Evolutionary conservation across 1,139 yeast species (phyloP).

Genomic region (Yamadazyma mexicana): DNA sequence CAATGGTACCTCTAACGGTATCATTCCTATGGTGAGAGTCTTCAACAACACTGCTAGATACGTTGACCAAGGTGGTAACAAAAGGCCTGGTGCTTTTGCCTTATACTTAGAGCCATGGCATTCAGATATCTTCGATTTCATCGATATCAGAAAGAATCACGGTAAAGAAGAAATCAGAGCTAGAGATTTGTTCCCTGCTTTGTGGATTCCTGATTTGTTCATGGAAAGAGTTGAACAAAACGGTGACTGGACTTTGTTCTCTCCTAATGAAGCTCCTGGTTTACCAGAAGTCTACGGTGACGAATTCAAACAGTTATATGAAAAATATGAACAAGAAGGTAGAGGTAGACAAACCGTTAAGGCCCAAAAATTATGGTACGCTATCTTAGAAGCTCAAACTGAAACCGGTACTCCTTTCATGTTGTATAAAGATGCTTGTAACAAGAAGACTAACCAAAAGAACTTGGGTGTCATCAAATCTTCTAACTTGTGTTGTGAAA

Average conservation of each 20-base stretch:
- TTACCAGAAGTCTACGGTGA: constrained; percentile 78
- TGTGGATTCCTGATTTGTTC: constrained; percentile 88
- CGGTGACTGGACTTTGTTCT: constrained; percentile 80
- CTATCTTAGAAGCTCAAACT: constrained; percentile 84
- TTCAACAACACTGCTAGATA: constrained; percentile 90
- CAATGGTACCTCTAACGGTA: constrained; percentile 85
- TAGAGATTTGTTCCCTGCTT: constrained; percentile 85
- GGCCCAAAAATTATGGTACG: constrained; percentile 88
- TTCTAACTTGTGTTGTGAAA: constrained; percentile 87
- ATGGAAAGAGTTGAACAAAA: constrained; percentile 84
- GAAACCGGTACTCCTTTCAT: constrained; percentile 94
- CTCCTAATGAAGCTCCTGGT: constrained; percentile 89
- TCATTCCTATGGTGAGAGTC: constrained; percentile 87
- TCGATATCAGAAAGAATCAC: constrained; percentile 84
- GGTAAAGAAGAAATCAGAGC: constrained; percentile 92
- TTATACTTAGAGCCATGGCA: constrained; percentile 92
- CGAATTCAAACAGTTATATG: constrained; percentile 71
- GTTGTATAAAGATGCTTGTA: constrained; percentile 88
- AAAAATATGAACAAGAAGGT: constrained; percentile 69
- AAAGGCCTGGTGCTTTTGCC: constrained; percentile 93
- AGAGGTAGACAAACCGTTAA: constrained; percentile 70
- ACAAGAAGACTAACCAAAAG: constrained; percentile 79
- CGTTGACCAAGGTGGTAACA: constrained; percentile 93
- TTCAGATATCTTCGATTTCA: constrained; percentile 77
- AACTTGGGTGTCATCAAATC: constrained; percentile 86